Base-by-base conservation (phyloP, 176 grass and related monocot genomes). In the Ananas comosus region DNA sequence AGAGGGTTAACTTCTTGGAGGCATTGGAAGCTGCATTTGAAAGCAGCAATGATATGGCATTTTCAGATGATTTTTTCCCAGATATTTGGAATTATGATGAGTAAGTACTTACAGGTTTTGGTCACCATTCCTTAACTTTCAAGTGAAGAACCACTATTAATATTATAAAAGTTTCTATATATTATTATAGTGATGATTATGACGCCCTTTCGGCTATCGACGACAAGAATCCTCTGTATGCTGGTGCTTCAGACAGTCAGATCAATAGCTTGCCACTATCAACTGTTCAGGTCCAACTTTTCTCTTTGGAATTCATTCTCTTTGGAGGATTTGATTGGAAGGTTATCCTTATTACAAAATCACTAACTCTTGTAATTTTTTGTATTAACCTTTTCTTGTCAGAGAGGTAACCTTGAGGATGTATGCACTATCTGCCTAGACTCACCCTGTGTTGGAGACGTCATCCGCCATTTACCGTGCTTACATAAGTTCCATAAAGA, bases 401-500 rank as follows among this genome's bases (percentile, higher is more conserved):
- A 87, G 83, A 78, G 69, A 22, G 74, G 57, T 56, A 79, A 13
- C 49, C 67, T 16, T 1, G 79, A 87, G 25, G 83, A 96, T 61
- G 75, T 57, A 49, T 96, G 92, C 63, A 52, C 69, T 23, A 83
- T 96, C 86, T 97, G 94, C 61, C 72, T 90, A 27, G 89, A 90
- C 49, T 76, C 51, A 66, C 86, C 89, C 49, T 67, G 51, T 58
- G 53, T 68, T 74, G 89, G 89, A 49, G 86, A 72, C 64, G 68
- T 47, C 14, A 52, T 97, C 72, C 84, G 89, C 24, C 84, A 80
- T 80, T 73, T 93, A 53, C 94, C 86, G 0, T 97, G 94, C 56
- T 68, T 87, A 11, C 94, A 97, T 71, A 97, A 85, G 66, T 97
- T 97, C 70, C 94, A 97, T 50, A 83, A 90, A 82, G 82, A 88